Percentiles rank a stretch among this genome's conserved stretches.
Conservation (phyloP, 257 asterid species). For the Echites panduratus region DNA sequence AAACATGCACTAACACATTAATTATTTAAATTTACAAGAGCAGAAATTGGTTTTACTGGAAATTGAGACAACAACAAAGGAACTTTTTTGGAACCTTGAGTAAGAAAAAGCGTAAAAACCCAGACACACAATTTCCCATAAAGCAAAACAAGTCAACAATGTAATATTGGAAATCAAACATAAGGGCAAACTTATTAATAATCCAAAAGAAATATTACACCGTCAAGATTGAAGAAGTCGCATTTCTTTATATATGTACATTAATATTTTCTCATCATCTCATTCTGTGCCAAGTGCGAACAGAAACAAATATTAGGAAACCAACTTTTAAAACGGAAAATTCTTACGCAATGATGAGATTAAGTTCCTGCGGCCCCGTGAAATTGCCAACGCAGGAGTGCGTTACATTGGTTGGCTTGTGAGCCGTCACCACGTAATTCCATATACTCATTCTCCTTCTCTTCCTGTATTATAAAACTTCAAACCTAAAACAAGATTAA, state of each 20-base stretch:
- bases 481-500: background rate
- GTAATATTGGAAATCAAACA: background rate
- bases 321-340: background rate
- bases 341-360: conserved; percentile 83
- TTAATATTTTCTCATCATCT: background rate
- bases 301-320: background rate
- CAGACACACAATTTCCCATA: background rate
- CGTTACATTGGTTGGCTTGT: conserved; percentile 93
- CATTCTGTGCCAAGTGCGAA: background rate
- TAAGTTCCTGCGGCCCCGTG: conserved; percentile 89
- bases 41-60: background rate
- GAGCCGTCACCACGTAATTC: conserved; percentile 99
- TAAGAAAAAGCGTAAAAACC: background rate
- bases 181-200: background rate
- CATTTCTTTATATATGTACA: background rate
- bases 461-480: background rate
- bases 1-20: background rate
- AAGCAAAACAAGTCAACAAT: background rate
- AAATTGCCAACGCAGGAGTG: conserved; percentile 98
- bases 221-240: background rate
- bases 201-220: background rate
- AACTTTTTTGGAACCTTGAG: background rate
- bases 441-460: conserved; percentile 61
- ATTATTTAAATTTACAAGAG: background rate
- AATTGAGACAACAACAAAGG: background rate